Percentiles rank a stretch among this genome's conserved stretches.
These are phyloP conservation scores for Aspergillus sergii DNA, from an alignment of 2,329 filamentous ascomycete species.

Conservation along the genomic window DNA sequence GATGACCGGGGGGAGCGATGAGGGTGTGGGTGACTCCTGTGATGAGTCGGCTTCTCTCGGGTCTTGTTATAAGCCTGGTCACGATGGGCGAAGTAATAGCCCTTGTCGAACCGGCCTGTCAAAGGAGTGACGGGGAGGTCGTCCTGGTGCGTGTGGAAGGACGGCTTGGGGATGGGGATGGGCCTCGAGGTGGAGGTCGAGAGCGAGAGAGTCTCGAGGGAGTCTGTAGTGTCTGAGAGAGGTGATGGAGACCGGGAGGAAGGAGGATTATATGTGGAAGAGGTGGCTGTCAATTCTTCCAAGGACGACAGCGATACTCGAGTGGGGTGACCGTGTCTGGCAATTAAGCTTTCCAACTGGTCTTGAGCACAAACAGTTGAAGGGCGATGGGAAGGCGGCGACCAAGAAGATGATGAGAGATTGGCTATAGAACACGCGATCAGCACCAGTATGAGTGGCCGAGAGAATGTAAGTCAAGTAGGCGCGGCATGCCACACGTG, in stretches of 20 bases:
- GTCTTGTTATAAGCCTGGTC: constrained; percentile 23
- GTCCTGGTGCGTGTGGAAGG: constrained; percentile 28
- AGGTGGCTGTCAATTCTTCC: constrained; percentile 40
- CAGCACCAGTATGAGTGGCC: constrained; percentile 25
- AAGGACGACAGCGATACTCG: constrained; percentile 42
- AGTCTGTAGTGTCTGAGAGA: constrained; percentile 23
- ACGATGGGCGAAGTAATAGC: constrained; percentile 38
- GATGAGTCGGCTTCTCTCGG: constrained; percentile 14
- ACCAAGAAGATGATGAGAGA: constrained; percentile 24
- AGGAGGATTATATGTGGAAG: constrained; percentile 39
- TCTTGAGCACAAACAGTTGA: constrained; percentile 31
- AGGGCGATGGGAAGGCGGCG: constrained; percentile 27
- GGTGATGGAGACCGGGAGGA: constrained; percentile 30
- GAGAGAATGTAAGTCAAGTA: constrained; percentile 14
- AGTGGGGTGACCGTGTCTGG: constrained; percentile 42
- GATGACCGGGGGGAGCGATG: constrained; percentile 15
- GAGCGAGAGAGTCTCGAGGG: constrained; percentile 31
- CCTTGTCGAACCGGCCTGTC: constrained; percentile 41
- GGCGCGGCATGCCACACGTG: constrained; percentile 33
- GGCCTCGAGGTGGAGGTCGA: constrained; percentile 34
- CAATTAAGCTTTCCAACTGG: constrained; percentile 41
- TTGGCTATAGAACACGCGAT: constrained; percentile 29
- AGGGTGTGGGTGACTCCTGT: constrained; percentile 17
- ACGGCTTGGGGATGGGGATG: constrained; percentile 38
- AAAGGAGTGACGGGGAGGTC: constrained; percentile 42